These are phyloP conservation scores for Entomortierella parvispora DNA, from an alignment of 192 early-diverging fungal genomes.

Conservation along the genomic window DNA sequence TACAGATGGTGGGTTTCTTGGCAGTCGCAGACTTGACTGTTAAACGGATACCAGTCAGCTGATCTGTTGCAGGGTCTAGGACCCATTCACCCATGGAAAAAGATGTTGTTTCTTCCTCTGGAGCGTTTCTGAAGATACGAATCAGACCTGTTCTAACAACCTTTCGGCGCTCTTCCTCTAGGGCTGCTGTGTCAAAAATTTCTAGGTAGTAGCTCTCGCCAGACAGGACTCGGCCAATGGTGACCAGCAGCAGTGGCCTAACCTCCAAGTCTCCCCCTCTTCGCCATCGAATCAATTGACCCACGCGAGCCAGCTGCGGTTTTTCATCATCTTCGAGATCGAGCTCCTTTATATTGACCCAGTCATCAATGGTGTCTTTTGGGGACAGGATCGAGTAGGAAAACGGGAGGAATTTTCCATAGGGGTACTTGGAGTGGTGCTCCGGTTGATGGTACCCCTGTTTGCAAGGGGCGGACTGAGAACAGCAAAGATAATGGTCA, in stretches of 20 bases:
- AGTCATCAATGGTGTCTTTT: conserved; percentile 45
- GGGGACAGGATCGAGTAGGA: conserved; percentile 26
- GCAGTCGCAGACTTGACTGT: conserved; percentile 29
- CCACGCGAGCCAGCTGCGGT: conserved; percentile 28
- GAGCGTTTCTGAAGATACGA: conserved; percentile 22
- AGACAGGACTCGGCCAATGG: conserved; percentile 38
- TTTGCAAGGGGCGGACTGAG: conserved; percentile 16
- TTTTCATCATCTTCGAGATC: conserved; percentile 26
- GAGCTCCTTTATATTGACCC: conserved; percentile 20
- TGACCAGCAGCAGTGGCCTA: conserved; percentile 31
- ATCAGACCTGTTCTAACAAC: neutral
- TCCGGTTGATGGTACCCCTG: conserved; percentile 18
- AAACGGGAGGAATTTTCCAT: conserved; percentile 18
- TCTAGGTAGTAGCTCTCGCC: conserved; percentile 28
- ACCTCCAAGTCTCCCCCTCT: conserved; percentile 16
- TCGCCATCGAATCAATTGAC: conserved; percentile 44
- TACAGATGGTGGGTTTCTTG: conserved; percentile 17
- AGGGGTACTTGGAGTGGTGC: conserved; percentile 38
- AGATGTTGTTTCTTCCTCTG: neutral
- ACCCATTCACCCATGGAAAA: conserved; percentile 53
- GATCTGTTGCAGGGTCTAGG: conserved; percentile 15
- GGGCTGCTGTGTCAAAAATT: conserved; percentile 7
- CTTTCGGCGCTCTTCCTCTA: conserved; percentile 16
- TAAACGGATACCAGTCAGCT: conserved; percentile 30
- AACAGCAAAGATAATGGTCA: conserved; percentile 21